phyloP scores from a whole-genome alignment of 2,329 filamentous ascomycete genomes.

The Penicillium fuscoglaucum region DNA sequence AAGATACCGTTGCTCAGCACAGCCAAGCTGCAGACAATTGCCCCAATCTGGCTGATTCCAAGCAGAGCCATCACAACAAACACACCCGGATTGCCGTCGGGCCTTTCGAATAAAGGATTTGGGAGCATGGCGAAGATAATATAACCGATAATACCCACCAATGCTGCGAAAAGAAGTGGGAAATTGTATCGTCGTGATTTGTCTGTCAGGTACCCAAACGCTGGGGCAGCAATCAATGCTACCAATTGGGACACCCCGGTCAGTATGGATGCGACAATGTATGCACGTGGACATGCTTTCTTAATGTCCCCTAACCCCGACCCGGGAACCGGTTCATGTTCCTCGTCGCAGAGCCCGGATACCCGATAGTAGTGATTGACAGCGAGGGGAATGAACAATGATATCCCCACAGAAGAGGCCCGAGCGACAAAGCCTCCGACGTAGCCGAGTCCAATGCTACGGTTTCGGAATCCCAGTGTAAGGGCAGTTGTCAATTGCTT shows the following conservation, averaged over 20 bases:
- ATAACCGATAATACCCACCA: conserved; percentile 77
- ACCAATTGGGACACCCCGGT: conserved; percentile 87
- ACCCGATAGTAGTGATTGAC: conserved; percentile 87
- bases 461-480: conserved; percentile 70
- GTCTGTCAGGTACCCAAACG: conserved; percentile 84
- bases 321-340: conserved; percentile 33
- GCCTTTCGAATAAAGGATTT: conserved; percentile 72
- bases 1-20: conserved; percentile 80
- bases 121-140: conserved; percentile 70
- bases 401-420: conserved; percentile 92
- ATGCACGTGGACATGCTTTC: conserved; percentile 79
- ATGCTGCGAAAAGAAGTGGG: conserved; percentile 70
- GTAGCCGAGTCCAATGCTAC: conserved; percentile 81
- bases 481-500: conserved; percentile 64
- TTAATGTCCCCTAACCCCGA: conserved; percentile 64
- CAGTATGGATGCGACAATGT: conserved; percentile 80
- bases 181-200: conserved; percentile 66
- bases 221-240: conserved; percentile 78
- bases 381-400: conserved; percentile 88
- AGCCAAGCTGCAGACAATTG: conserved; percentile 93
- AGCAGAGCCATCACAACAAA: conserved; percentile 77
- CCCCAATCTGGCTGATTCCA: conserved; percentile 91
- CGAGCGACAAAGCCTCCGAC: conserved; percentile 92
- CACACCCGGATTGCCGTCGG: conserved; percentile 67
- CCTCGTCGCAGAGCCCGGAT: conserved; percentile 70